A percentile compares a stretch with the other conserved stretches of the same genome.
Evolutionary conservation across 441 rosid species (phyloP).

Genomic region (Capsella rubella): DNA sequence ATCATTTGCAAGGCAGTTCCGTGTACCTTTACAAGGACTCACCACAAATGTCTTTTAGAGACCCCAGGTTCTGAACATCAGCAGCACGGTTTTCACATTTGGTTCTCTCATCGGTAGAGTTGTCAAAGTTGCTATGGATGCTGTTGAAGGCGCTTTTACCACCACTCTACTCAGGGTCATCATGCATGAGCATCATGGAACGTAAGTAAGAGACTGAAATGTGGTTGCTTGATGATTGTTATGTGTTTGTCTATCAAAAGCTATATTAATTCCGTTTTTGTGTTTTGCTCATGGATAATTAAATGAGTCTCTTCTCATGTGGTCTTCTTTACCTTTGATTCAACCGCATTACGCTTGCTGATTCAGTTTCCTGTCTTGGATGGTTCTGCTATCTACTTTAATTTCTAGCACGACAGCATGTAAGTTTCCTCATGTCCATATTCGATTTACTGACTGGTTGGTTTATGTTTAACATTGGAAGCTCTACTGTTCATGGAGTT

Average conservation of each 20-base stretch:
- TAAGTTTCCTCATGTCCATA: slow-evolving; percentile 1
- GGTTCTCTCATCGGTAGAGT: slow-evolving; percentile 64
- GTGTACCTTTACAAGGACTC: slow-evolving; percentile 33
- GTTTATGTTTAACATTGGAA: slow-evolving; percentile 39
- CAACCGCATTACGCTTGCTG: neutral
- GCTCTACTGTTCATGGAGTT: slow-evolving; percentile 78
- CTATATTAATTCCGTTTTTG: neutral
- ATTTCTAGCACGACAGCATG: slow-evolving; percentile 13
- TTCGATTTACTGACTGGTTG: slow-evolving; percentile 15
- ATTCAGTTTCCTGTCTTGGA: neutral
- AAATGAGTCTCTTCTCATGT: neutral
- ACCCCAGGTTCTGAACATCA: slow-evolving; percentile 54
- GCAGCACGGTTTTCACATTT: slow-evolving; percentile 64
- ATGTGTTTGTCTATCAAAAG: neutral
- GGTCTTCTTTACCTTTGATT: too few relatives aligned
- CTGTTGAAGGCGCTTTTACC: slow-evolving; percentile 61
- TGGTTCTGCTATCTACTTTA: neutral
- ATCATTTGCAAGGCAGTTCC: slow-evolving; percentile 39
- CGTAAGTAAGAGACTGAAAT: slow-evolving; percentile 48
- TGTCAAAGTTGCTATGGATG: slow-evolving; percentile 67
- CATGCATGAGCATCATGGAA: slow-evolving; percentile 50
- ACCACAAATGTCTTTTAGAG: slow-evolving; percentile 28
- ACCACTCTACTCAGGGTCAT: slow-evolving; percentile 51
- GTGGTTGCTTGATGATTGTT: slow-evolving; percentile 1
- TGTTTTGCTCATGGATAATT: neutral